A percentile compares a stretch with the other conserved stretches of the same genome.
Conservation (phyloP, 192 early-diverging fungal species). For the Umbelopsis sp. region DNA sequence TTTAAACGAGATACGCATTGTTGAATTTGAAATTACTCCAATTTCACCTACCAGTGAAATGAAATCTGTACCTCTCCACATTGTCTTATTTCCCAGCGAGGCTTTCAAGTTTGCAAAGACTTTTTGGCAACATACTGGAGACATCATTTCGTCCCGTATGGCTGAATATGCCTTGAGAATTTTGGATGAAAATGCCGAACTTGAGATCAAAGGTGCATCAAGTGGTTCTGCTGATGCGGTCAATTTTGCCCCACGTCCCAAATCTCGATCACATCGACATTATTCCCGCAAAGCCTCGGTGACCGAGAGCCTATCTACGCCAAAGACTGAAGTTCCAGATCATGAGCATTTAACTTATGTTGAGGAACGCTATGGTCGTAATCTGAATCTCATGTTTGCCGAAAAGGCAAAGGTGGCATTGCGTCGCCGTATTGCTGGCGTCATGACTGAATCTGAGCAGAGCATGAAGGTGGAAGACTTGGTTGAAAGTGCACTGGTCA, state of each 20-base stretch:
- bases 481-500: constrained; percentile 23
- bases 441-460: constrained; percentile 46
- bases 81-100: constrained; percentile 78
- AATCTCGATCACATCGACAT: constrained; percentile 16
- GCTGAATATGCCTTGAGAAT: constrained; percentile 82
- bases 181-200: constrained; percentile 58
- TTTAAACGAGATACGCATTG: constrained; percentile 53
- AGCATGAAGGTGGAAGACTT: constrained; percentile 25
- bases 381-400: constrained; percentile 70
- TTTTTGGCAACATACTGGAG: constrained; percentile 97
- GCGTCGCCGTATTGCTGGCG: constrained; percentile 85
- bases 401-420: constrained; percentile 75
- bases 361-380: constrained; percentile 95
- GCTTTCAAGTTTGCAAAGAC: constrained; percentile 79
- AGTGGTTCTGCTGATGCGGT: constrained; percentile 1
- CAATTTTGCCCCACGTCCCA: constrained; percentile 7
- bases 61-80: constrained; percentile 51
- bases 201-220: constrained; percentile 22
- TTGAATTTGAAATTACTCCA: constrained; percentile 64
- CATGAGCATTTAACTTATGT: constrained; percentile 72
- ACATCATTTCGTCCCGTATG: constrained; percentile 84
- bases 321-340: constrained; percentile 39
- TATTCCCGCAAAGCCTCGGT: constrained; percentile 16
- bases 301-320: constrained; percentile 1
- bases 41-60: constrained; percentile 47